Conservation (phyloP, 2,329 filamentous ascomycete species). For the Aspergillus hiratsukae region DNA sequence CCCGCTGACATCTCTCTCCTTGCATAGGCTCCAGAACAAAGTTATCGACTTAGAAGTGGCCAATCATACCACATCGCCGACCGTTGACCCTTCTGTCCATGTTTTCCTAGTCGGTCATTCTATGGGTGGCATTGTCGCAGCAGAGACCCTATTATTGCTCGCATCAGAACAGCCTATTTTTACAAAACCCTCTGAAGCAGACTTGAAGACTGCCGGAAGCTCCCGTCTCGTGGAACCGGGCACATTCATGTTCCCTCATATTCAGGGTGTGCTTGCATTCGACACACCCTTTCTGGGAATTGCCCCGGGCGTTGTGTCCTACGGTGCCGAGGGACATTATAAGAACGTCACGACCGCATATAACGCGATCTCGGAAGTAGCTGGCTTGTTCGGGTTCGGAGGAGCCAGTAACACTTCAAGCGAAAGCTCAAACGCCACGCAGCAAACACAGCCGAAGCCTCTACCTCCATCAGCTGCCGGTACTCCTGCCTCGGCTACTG, state of each 20-base stretch:
- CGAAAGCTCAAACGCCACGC: constrained; percentile 6
- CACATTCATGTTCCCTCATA: constrained; percentile 82
- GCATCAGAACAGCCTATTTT: constrained; percentile 58
- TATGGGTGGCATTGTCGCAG: constrained; percentile 91
- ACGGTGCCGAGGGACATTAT: constrained; percentile 76
- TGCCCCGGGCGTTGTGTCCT: constrained; percentile 47
- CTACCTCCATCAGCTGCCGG: constrained; percentile 28
- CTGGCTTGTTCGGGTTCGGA: constrained; percentile 61
- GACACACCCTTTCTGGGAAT: constrained; percentile 76
- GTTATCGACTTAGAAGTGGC: constrained; percentile 92
- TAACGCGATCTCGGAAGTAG: constrained; percentile 61
- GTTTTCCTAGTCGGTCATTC: constrained; percentile 81
- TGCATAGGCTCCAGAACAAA: constrained; percentile 71
- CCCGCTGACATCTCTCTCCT: not conserved
- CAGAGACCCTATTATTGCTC: constrained; percentile 76
- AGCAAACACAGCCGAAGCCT: constrained; percentile 14
- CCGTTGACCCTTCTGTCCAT: constrained; percentile 77
- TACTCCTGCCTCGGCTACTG: constrained; percentile 32
- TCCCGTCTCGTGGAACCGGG: constrained; percentile 24
- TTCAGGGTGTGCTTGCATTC: constrained; percentile 85
- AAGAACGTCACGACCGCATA: constrained; percentile 68
- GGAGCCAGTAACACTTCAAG: constrained; percentile 29
- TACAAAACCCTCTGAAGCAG: constrained; percentile 13
- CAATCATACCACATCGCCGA: constrained; percentile 73
- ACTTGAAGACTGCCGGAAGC: constrained; percentile 9